A percentile compares a stretch with the other conserved stretches of the same genome.
Conservation (phyloP, 495 filamentous ascomycete species). For the Copromyces sp. region DNA sequence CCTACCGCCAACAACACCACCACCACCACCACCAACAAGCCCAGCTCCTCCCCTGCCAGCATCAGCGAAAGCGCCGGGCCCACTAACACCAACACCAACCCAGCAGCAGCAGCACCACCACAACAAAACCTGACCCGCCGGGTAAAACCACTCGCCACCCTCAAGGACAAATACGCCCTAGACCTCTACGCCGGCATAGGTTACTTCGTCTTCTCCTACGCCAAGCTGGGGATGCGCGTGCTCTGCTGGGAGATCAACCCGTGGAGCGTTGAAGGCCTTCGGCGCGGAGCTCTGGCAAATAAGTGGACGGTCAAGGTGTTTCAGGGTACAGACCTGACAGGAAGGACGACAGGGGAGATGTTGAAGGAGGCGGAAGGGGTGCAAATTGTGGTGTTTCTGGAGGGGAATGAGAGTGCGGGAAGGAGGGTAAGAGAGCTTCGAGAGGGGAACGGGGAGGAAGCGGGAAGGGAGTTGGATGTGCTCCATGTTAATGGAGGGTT, state of each 20-base stretch:
- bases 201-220: conserved; percentile 80
- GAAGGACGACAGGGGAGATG: background rate
- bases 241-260: conserved; percentile 84
- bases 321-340: conserved; percentile 4
- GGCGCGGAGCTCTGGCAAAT: conserved; percentile 58
- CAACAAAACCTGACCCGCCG: background rate
- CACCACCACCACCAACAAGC: too few relatives aligned
- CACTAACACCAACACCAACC: background rate
- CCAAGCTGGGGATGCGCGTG: conserved; percentile 60
- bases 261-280: conserved; percentile 77
- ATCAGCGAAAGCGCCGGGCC: background rate
- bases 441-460: background rate
- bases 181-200: conserved; percentile 90
- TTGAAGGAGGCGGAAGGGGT: conserved; percentile 15
- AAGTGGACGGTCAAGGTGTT: conserved; percentile 51
- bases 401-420: conserved; percentile 53
- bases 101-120: background rate
- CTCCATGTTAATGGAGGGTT: conserved; percentile 75
- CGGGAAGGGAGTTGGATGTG: conserved; percentile 23
- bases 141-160: background rate
- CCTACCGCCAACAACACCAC: too few relatives aligned
- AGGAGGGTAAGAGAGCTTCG: conserved; percentile 29
- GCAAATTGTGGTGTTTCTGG: conserved; percentile 56
- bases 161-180: conserved; percentile 40
- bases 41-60: too few relatives aligned